Percentiles rank a stretch among this genome's conserved stretches.
These are phyloP conservation scores for Volvariella surrecta DNA, from an alignment of 1,284 basidiomycete genomes.

Conservation along the genomic window DNA sequence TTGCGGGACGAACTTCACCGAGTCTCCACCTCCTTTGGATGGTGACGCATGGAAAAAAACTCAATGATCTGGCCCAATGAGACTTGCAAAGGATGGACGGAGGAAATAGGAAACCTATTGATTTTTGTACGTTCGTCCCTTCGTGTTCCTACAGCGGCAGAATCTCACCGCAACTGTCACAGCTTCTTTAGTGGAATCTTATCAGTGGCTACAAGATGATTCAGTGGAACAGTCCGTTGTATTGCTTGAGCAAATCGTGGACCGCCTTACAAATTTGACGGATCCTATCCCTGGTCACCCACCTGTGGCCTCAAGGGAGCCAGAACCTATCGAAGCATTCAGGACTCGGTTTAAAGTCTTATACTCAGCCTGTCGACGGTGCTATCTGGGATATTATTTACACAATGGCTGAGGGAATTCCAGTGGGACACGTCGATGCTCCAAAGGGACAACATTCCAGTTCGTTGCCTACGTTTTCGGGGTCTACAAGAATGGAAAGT, in stretches of 20 bases:
- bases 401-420: neutral
- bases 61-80: too few species aligned
- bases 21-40: too few species aligned
- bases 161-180: slow-evolving; percentile 1
- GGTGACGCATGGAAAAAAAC: too few species aligned
- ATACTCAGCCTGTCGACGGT: neutral
- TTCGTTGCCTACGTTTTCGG: neutral
- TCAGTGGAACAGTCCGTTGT: neutral
- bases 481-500: neutral
- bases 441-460: neutral
- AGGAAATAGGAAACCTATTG: too few species aligned
- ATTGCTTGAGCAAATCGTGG: slow-evolving; percentile 1
- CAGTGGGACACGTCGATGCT: neutral
- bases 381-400: neutral
- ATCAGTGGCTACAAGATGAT: slow-evolving; percentile 6
- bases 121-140: too few species aligned
- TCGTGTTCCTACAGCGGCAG: too few species aligned
- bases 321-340: neutral
- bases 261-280: neutral
- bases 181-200: slow-evolving; percentile 1
- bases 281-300: neutral
- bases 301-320: neutral
- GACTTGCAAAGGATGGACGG: too few species aligned
- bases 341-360: neutral
- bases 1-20: too few species aligned